A percentile compares a stretch with the other conserved stretches of the same genome.
These are phyloP conservation scores for Salix brachista DNA, from an alignment of 345 rosid species.

Conservation along the genomic window DNA sequence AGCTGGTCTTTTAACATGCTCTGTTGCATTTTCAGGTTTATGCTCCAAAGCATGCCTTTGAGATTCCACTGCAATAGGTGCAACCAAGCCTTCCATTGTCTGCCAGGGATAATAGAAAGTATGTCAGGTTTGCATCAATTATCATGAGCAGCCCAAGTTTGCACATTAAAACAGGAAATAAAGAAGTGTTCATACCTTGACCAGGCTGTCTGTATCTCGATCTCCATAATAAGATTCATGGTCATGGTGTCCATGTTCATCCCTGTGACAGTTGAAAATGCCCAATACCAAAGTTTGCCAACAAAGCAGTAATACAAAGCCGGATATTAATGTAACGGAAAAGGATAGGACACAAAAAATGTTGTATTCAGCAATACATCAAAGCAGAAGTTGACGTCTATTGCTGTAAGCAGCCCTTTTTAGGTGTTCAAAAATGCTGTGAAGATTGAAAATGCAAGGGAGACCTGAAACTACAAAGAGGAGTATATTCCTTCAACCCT, in stretches of 20 bases:
- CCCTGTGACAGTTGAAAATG: slow-evolving; percentile 44
- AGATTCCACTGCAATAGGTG: slow-evolving; percentile 55
- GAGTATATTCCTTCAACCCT: background rate
- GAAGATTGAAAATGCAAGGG: background rate
- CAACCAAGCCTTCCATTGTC: slow-evolving; percentile 72
- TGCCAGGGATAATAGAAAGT: slow-evolving; percentile 30
- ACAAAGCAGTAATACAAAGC: background rate
- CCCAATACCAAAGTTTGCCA: slow-evolving; percentile 10
- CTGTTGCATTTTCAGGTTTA: slow-evolving; percentile 39
- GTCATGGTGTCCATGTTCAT: slow-evolving; percentile 84
- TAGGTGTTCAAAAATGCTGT: background rate
- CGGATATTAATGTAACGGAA: background rate
- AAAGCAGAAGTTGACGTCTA: background rate
- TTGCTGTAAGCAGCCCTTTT: background rate
- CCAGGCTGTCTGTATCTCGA: slow-evolving; percentile 92
- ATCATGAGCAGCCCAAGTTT: slow-evolving; percentile 1
- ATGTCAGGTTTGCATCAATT: background rate
- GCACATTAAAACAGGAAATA: background rate
- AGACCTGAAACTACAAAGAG: background rate
- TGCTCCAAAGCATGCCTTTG: slow-evolving; percentile 51
- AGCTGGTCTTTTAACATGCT: slow-evolving; percentile 61
- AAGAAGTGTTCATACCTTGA: slow-evolving; percentile 50
- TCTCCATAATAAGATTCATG: slow-evolving; percentile 99
- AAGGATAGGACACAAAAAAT: background rate
- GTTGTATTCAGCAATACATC: background rate